Evolutionary conservation across 805 yeast species (phyloP), one percentile per base, ranked within the genome.

Genomic region (Candida sanyiensis): DNA sequence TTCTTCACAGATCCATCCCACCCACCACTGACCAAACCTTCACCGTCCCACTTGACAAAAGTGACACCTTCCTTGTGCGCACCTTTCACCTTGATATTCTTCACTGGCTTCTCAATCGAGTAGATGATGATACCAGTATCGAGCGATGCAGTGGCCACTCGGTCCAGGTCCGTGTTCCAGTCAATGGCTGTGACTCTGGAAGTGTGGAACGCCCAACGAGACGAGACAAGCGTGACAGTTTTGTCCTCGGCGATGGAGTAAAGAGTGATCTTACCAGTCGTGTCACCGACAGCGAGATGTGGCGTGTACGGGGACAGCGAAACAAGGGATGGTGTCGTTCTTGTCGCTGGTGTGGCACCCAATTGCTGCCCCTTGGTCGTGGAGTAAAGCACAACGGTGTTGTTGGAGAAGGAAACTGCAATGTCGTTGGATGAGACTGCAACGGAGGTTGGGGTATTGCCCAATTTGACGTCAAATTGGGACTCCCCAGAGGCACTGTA

Each of bases 131-230:
- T 64, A 45, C 81, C 80, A 6, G 95, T 80, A 57, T 93, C 99
- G 41, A 87, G 65, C 0, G 96, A 85, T 1, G 83, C 93, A 42
- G 90, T 78, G 16, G 80, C 84, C 31, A 84, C 71, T 49, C 73
- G 78, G 49, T 80, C 77, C 40, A 84, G 80, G 49, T 83, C 88
- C 8, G 65, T 65, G 32, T 80, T 73, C 98, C 97, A 93, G 18
- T 77, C 61, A 34, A 93, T 83, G 22, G 80, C 73, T 42, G 76
- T 77, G 46, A 93, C 82, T 39, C 74, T 78, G 40, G 95, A 81
- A 2, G 89, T 84, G 58, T 93, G 97, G 77, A 86, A 90, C 0
- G 95, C 81, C 99, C 99, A 93, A 57, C 97, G 75, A 0, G 94
- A 77, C 3, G 97, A 87, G 26, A 79, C 71, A 7, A 85, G 63